Evolutionary conservation across 2,329 filamentous ascomycete genomes (phyloP).

Genomic region (Ceratocystis destructans): DNA sequence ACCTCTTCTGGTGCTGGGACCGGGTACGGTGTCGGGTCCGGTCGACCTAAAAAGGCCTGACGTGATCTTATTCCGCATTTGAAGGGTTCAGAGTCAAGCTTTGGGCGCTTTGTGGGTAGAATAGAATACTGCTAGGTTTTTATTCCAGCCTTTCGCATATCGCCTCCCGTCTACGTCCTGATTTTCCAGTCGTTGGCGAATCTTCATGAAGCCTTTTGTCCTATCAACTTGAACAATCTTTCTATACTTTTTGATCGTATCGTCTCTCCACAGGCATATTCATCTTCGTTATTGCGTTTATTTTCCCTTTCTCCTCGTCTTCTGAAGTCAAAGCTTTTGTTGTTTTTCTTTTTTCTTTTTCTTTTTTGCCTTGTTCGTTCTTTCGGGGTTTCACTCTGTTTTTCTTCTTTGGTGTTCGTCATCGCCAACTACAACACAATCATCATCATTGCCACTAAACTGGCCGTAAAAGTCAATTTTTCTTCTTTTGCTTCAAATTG

Average conservation of each 20-base stretch:
- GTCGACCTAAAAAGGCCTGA: not conserved
- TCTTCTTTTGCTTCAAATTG: not conserved
- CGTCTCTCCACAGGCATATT: not conserved
- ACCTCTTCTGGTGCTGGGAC: not conserved
- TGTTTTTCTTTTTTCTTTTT: not conserved
- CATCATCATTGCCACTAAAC: not conserved
- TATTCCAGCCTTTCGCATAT: not conserved
- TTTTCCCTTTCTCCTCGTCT: not conserved
- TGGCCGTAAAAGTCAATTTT: not conserved
- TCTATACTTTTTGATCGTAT: not conserved
- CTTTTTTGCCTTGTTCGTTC: not conserved
- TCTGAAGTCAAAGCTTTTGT: not conserved
- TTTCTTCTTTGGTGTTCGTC: not conserved
- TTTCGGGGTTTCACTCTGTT: not conserved
- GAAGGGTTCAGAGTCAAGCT: not conserved
- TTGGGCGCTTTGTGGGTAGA: not conserved
- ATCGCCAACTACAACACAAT: not conserved
- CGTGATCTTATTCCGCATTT: not conserved
- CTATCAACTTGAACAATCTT: not conserved
- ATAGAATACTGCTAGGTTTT: not conserved
- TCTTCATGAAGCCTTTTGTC: not conserved
- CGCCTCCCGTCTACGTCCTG: not conserved
- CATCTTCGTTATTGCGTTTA: not conserved
- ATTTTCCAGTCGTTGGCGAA: not conserved
- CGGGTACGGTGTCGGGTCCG: not conserved